These are phyloP conservation scores for Pelargonium myrrhifolium DNA, from an alignment of 441 rosid species.

Conservation along the genomic window DNA sequence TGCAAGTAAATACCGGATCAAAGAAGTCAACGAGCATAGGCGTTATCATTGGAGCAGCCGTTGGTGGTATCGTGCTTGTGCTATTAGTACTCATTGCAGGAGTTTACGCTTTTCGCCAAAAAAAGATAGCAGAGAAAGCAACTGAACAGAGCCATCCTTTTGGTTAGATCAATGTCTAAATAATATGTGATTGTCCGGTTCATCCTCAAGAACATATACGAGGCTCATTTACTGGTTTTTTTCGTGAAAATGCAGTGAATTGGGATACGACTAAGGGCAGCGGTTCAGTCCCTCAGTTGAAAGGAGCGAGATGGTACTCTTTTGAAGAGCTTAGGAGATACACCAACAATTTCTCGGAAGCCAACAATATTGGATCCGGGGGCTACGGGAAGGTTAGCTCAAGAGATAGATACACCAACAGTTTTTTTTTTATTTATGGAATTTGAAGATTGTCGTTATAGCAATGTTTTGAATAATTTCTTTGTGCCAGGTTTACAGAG, in stretches of 20 bases:
- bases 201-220: background rate
- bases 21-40: conserved; percentile 33
- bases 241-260: conserved; percentile 32
- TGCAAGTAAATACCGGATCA: conserved; percentile 12
- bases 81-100: conserved; percentile 48
- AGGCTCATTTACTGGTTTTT: conserved; percentile 2
- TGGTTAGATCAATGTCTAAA: conserved; percentile 32
- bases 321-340: conserved; percentile 63
- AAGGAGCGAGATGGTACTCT: conserved; percentile 64
- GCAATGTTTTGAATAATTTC: too few relatives aligned
- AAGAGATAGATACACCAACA: too few relatives aligned
- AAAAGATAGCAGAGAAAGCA: conserved; percentile 59
- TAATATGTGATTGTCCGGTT: background rate
- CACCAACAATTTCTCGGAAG: conserved; percentile 52
- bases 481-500: conserved; percentile 62
- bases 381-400: conserved; percentile 72
- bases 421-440: too few relatives aligned
- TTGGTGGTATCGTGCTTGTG: conserved; percentile 41
- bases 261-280: conserved; percentile 51
- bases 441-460: too few relatives aligned
- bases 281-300: conserved; percentile 50
- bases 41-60: conserved; percentile 50
- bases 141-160: conserved; percentile 49
- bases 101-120: conserved; percentile 53
- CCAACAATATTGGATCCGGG: conserved; percentile 61